phyloP scores from a whole-genome alignment of 2,329 filamentous ascomycete species.

The Ophiostoma triangulosporum region DNA sequence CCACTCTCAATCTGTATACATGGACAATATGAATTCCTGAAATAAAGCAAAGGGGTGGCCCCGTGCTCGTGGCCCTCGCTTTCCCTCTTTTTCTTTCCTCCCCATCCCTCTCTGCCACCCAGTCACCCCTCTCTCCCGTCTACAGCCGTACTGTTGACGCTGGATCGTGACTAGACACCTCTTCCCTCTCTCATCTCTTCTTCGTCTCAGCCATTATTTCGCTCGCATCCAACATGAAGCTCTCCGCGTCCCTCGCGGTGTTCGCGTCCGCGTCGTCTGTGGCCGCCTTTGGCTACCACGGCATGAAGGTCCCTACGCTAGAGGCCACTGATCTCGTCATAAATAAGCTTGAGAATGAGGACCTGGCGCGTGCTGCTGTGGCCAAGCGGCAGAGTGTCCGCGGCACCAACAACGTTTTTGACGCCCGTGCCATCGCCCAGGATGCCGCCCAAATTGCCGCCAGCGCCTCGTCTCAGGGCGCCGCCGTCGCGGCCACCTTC shows the following conservation, averaged over 20 bases:
- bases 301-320: conserved; percentile 7
- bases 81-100: background rate
- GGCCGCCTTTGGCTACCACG: conserved; percentile 1
- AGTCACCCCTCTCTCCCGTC: background rate
- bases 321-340: background rate
- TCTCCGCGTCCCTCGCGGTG: conserved; percentile 1
- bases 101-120: background rate
- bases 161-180: background rate
- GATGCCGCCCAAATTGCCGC: background rate
- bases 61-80: background rate
- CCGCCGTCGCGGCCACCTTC: conserved; percentile 16
- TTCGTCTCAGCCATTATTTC: background rate
- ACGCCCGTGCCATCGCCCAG: background rate
- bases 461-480: background rate
- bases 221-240: background rate
- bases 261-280: conserved; percentile 2
- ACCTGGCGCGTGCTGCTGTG: background rate
- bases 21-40: conserved; percentile 1
- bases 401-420: conserved; percentile 8
- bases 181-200: background rate
- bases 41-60: background rate
- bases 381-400: background rate
- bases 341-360: background rate
- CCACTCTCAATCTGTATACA: too few species aligned
- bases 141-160: background rate